A percentile compares a stretch with the other conserved stretches of the same genome.
Evolutionary conservation across 2,329 filamentous ascomycete genomes (phyloP).

Genomic region (Alternaria angustiovoidea): DNA sequence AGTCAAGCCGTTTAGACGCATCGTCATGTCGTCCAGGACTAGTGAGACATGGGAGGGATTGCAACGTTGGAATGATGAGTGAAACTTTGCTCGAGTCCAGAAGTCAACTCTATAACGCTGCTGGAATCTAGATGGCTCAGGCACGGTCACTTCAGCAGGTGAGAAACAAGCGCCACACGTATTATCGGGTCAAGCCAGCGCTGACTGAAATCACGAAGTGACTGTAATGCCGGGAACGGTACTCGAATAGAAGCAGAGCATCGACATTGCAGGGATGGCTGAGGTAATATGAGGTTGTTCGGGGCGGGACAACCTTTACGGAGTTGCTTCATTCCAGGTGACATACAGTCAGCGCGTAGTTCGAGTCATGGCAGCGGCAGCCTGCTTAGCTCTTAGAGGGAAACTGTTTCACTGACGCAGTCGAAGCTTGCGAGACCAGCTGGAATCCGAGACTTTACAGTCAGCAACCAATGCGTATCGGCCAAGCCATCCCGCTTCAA

Average conservation of each 20-base stretch:
- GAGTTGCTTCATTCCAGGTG: neutral
- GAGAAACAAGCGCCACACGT: neutral
- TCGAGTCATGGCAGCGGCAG: neutral
- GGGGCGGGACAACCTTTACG: neutral
- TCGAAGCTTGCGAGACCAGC: neutral
- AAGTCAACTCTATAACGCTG: neutral
- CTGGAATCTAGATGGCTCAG: neutral
- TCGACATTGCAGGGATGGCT: neutral
- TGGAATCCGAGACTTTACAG: neutral
- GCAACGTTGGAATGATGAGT: neutral
- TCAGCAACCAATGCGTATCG: neutral
- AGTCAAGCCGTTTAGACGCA: neutral
- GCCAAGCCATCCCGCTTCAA: neutral
- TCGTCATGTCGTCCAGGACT: neutral
- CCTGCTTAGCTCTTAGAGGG: neutral
- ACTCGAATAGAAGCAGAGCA: neutral
- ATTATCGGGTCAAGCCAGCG: neutral
- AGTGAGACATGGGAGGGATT: neutral
- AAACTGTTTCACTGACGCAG: neutral
- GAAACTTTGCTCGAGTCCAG: neutral
- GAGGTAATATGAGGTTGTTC: conserved; percentile 4
- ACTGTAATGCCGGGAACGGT: neutral
- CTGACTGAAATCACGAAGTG: neutral
- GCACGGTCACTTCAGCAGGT: neutral
- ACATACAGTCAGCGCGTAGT: neutral